Percentiles rank a stretch among this genome's conserved stretches.
Conservation (phyloP, 2,329 filamentous ascomycete species). For the Claviceps humidiphila region DNA sequence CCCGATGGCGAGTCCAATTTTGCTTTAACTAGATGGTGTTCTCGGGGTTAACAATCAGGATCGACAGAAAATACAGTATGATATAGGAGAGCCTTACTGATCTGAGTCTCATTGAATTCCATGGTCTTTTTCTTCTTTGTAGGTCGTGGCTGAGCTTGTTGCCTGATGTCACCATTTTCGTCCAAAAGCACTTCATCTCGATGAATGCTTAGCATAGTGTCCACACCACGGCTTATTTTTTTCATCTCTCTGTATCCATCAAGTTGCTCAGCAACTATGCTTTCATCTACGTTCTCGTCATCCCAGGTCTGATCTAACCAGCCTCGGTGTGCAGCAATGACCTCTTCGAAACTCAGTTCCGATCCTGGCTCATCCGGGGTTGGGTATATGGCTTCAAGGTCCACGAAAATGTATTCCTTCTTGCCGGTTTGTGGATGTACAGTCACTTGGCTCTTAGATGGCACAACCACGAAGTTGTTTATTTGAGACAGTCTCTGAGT, state of each 20-base stretch:
- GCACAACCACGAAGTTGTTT: constrained; percentile 54
- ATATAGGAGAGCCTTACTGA: constrained; percentile 44
- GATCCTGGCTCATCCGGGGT: constrained; percentile 54
- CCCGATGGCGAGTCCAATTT: constrained; percentile 82
- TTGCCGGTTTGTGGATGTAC: constrained; percentile 73
- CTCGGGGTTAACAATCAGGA: constrained; percentile 16
- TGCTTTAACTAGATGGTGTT: constrained; percentile 60
- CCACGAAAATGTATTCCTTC: constrained; percentile 75
- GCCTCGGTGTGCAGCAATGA: constrained; percentile 66
- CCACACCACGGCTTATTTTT: constrained; percentile 16
- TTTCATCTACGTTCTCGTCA: constrained; percentile 25
- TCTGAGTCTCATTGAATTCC: constrained; percentile 85
- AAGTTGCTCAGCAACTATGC: constrained; percentile 15
- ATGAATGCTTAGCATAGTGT: constrained; percentile 29
- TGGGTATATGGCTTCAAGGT: constrained; percentile 76
- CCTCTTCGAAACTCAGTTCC: constrained; percentile 84
- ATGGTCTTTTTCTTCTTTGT: constrained; percentile 63
- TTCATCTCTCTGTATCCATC: constrained; percentile 18
- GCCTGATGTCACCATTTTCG: constrained; percentile 43
- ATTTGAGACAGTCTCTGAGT: constrained; percentile 46
- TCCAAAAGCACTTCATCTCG: constrained; percentile 35
- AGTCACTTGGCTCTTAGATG: constrained; percentile 63
- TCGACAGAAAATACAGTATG: background rate
- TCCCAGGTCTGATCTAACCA: constrained; percentile 49
- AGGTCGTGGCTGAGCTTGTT: constrained; percentile 31